Conservation (phyloP, 805 yeast species). For the Kazachstania africana region DNA sequence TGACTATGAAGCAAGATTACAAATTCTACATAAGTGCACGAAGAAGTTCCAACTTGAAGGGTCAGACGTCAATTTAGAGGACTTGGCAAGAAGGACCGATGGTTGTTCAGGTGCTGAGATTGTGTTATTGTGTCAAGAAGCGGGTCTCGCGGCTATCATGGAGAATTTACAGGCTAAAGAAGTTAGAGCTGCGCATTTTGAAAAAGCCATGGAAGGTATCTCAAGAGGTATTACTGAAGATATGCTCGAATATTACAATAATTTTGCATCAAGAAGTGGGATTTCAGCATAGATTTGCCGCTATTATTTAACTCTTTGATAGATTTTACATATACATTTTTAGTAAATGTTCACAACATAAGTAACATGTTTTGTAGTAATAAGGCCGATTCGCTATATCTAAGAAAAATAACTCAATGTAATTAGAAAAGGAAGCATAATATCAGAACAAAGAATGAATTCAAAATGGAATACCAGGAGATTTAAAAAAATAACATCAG, state of each 20-base stretch:
- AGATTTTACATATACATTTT: too few species aligned
- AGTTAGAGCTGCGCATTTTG: slow-evolving; percentile 60
- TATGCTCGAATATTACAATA: slow-evolving; percentile 66
- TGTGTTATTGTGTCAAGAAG: slow-evolving; percentile 84
- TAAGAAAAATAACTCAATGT: too few species aligned
- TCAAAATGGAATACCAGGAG: slow-evolving; percentile 19
- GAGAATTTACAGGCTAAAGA: slow-evolving; percentile 44
- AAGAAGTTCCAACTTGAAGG: slow-evolving; percentile 44
- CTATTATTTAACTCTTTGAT: slow-evolving; percentile 1
- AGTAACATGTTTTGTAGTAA: too few species aligned
- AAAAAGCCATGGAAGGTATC: slow-evolving; percentile 53
- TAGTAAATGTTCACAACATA: too few species aligned
- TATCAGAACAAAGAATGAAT: too few species aligned
- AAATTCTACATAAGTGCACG: slow-evolving; percentile 64
- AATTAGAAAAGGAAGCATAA: too few species aligned
- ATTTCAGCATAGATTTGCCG: slow-evolving; percentile 14
- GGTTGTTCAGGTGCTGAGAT: slow-evolving; percentile 98
- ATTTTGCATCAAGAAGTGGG: slow-evolving; percentile 33
- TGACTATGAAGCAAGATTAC: slow-evolving; percentile 64
- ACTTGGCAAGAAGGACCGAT: slow-evolving; percentile 53
- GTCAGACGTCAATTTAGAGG: slow-evolving; percentile 36
- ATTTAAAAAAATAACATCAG: slow-evolving; percentile 9
- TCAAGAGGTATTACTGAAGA: slow-evolving; percentile 74
- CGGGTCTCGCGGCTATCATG: slow-evolving; percentile 89
- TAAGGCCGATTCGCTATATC: too few species aligned